Evolutionary conservation across 2,329 filamentous ascomycete genomes (phyloP).

Genomic region (Colletotrichum australisinense): DNA sequence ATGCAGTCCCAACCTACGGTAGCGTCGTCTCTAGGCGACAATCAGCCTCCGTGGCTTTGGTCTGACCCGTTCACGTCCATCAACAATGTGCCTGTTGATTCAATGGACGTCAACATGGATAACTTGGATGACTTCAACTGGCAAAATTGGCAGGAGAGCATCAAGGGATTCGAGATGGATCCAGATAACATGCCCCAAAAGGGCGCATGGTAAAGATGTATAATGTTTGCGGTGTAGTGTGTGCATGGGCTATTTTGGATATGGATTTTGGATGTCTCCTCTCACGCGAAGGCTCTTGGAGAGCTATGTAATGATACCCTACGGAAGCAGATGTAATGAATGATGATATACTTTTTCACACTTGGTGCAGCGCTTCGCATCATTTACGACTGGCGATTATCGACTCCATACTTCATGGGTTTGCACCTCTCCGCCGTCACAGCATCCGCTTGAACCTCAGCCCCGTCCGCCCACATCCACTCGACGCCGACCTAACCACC

Average conservation of each 20-base stretch:
- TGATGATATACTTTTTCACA: conserved; percentile 16
- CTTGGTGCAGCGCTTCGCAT: fast-evolving
- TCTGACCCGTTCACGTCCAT: conserved; percentile 45
- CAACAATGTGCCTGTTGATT: conserved; percentile 43
- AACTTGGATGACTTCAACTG: conserved; percentile 58
- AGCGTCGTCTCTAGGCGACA: conserved; percentile 44
- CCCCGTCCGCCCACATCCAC: too few species aligned
- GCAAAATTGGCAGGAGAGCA: conserved; percentile 60
- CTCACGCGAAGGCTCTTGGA: conserved; percentile 1
- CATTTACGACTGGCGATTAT: not conserved
- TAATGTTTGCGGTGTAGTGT: not conserved
- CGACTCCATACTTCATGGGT: conserved; percentile 23
- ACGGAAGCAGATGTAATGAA: conserved; percentile 21
- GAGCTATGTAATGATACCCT: conserved; percentile 32
- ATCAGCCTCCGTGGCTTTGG: conserved; percentile 57
- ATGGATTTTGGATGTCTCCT: conserved; percentile 10
- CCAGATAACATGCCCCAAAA: conserved; percentile 26
- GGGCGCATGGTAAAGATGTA: conserved; percentile 20
- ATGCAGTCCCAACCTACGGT: conserved; percentile 38
- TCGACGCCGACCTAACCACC: too few species aligned
- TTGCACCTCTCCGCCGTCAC: conserved; percentile 20
- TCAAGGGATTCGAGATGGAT: conserved; percentile 51
- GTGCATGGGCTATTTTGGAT: not conserved
- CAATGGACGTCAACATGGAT: conserved; percentile 50
- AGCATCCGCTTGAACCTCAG: too few species aligned